phyloP scores from a whole-genome alignment of 441 rosid species.

The Manihot esculenta region DNA sequence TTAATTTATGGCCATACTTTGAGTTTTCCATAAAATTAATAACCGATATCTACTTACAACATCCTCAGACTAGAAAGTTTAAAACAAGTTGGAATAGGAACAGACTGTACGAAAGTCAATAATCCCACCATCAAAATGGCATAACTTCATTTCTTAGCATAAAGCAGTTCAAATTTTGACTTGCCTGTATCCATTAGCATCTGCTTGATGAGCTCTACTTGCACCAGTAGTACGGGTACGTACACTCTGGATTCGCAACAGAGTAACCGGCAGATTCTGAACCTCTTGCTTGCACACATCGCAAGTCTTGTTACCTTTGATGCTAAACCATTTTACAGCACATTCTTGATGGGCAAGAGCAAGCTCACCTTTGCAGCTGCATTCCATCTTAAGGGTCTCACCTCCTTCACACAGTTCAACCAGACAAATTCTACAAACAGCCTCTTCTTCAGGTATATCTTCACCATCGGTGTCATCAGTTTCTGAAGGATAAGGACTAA shows the following conservation, averaged over 20 bases:
- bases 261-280: constrained; percentile 84
- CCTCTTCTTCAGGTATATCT: constrained; percentile 96
- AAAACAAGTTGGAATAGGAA: no score
- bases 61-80: not conserved
- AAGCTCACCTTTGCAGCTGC: constrained; percentile 99
- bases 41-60: not conserved
- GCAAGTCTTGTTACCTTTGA: constrained; percentile 94
- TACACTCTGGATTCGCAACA: constrained; percentile 71
- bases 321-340: constrained; percentile 96
- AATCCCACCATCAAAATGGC: no score
- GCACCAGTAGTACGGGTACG: constrained; percentile 36
- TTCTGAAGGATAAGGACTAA: constrained; percentile 47
- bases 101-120: no score
- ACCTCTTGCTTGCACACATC: constrained; percentile 97
- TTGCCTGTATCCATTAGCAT: constrained; percentile 62
- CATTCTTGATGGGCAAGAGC: constrained; percentile 96
- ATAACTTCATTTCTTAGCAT: not conserved
- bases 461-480: constrained; percentile 60
- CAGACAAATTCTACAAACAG: constrained; percentile 93
- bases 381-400: constrained; percentile 94
- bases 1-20: not conserved
- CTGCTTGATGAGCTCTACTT: constrained; percentile 37
- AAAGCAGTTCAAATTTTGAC: constrained; percentile 10
- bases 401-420: constrained; percentile 91
- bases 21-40: not conserved